phyloP scores from a whole-genome alignment of 176 grass and related monocot genomes.

The Rhynchospora pubera region DNA sequence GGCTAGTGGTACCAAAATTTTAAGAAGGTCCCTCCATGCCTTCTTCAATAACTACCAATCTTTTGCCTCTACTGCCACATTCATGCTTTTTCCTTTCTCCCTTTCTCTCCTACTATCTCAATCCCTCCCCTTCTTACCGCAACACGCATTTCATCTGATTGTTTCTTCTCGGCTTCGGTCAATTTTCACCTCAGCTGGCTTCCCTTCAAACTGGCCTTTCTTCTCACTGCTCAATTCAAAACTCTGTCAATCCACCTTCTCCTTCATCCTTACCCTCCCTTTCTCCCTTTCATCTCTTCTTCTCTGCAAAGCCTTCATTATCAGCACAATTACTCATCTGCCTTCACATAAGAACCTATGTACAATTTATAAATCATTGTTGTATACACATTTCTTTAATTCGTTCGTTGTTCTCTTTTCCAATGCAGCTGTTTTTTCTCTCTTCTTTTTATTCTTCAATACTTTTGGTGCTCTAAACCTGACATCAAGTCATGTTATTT shows the following conservation, averaged over 20 bases:
- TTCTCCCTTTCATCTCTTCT: slow-evolving; percentile 59
- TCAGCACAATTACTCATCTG: background rate
- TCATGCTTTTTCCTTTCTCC: slow-evolving; percentile 70
- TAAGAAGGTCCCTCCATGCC: slow-evolving; percentile 55
- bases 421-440: slow-evolving; percentile 58
- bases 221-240: slow-evolving; percentile 67
- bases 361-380: slow-evolving; percentile 36
- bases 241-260: slow-evolving; percentile 52
- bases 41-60: slow-evolving; percentile 75
- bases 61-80: slow-evolving; percentile 41
- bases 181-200: slow-evolving; percentile 47
- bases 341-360: background rate
- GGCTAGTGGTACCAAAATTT: slow-evolving; percentile 45
- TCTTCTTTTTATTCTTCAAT: slow-evolving; percentile 65
- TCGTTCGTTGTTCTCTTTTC: slow-evolving; percentile 37
- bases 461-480: slow-evolving; percentile 38
- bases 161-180: slow-evolving; percentile 43
- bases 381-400: slow-evolving; percentile 42
- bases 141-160: background rate
- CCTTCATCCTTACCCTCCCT: slow-evolving; percentile 50
- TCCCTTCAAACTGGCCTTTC: slow-evolving; percentile 59
- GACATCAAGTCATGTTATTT: slow-evolving; percentile 23
- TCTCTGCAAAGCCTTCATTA: slow-evolving; percentile 51
- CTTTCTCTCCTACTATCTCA: slow-evolving; percentile 48
- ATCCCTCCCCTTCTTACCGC: slow-evolving; percentile 19